Evolutionary conservation across 2,329 filamentous ascomycete genomes (phyloP).

Genomic region (Ceratocystis huliohia): DNA sequence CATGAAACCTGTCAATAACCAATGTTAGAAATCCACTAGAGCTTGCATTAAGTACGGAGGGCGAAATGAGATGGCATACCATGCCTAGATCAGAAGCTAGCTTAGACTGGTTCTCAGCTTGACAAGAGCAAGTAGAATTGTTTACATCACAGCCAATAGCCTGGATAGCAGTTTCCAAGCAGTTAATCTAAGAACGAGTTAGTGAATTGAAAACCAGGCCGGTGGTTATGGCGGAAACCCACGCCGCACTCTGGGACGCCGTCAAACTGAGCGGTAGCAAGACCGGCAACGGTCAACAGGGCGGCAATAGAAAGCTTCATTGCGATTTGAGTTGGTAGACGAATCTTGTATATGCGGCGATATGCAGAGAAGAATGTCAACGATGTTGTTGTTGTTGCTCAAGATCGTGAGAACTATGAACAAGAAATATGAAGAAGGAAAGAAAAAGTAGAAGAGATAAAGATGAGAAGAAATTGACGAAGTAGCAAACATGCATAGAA

Average conservation of each 20-base stretch:
- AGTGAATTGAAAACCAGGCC: neutral
- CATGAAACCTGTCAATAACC: constrained; percentile 23
- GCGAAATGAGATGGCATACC: constrained; percentile 22
- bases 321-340: constrained; percentile 23
- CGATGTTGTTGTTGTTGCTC: neutral
- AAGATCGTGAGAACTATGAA: neutral
- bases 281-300: constrained; percentile 23
- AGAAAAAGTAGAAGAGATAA: constrained; percentile 1
- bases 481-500: constrained; percentile 9
- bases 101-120: constrained; percentile 26
- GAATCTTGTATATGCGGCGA: neutral
- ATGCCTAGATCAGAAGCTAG: constrained; percentile 23
- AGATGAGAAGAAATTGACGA: constrained; percentile 2
- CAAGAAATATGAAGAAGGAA: constrained; percentile 4
- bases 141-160: constrained; percentile 29
- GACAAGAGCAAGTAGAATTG: constrained; percentile 33
- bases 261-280: constrained; percentile 31
- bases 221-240: constrained; percentile 23
- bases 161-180: constrained; percentile 29
- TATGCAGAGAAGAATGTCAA: neutral
- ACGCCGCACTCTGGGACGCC: constrained; percentile 33
- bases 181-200: constrained; percentile 24
- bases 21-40: neutral
- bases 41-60: neutral
- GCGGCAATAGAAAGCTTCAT: constrained; percentile 32